Conservation (phyloP, 2,329 filamentous ascomycete genomes). For the Rhexocercosporidium sp. region DNA sequence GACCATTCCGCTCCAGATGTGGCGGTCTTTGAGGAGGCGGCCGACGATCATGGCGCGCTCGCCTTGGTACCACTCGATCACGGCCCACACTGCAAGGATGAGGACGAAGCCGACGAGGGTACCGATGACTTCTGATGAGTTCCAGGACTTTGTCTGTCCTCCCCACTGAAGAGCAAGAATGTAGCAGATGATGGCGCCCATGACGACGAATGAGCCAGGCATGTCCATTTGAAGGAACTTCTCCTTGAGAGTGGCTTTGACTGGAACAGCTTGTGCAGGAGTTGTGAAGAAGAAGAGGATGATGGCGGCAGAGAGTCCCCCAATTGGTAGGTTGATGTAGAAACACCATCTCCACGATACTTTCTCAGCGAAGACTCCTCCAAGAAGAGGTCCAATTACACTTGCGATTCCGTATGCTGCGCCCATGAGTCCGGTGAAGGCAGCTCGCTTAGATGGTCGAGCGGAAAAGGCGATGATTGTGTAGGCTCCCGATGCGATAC, state of each 20-base stretch:
- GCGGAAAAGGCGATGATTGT: conserved; percentile 50
- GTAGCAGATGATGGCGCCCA: conserved; percentile 50
- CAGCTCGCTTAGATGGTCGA: conserved; percentile 42
- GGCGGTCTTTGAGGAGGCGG: conserved; percentile 49
- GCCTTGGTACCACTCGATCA: conserved; percentile 49
- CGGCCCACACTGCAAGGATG: conserved; percentile 43
- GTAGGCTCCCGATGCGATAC: conserved; percentile 47
- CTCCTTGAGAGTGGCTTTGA: conserved; percentile 46
- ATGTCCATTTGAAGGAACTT: conserved; percentile 56
- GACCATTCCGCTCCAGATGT: conserved; percentile 49
- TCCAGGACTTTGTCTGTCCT: conserved; percentile 51
- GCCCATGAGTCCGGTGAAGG: conserved; percentile 44
- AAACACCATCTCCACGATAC: conserved; percentile 45
- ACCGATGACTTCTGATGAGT: conserved; percentile 48
- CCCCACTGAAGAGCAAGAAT: conserved; percentile 56
- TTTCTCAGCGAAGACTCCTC: conserved; percentile 45
- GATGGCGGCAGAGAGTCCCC: conserved; percentile 46
- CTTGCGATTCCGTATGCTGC: conserved; percentile 39
- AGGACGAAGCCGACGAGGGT: conserved; percentile 48
- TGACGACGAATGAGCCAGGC: conserved; percentile 50
- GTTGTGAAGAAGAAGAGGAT: conserved; percentile 51
- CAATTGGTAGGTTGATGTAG: conserved; percentile 52
- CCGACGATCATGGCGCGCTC: conserved; percentile 56
- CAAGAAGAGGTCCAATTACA: conserved; percentile 44
- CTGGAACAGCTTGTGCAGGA: conserved; percentile 47